Percentiles rank a stretch among this genome's conserved stretches.
phyloP scores from a whole-genome alignment of 495 filamentous ascomycete genomes.

The Penicillium angulare region DNA sequence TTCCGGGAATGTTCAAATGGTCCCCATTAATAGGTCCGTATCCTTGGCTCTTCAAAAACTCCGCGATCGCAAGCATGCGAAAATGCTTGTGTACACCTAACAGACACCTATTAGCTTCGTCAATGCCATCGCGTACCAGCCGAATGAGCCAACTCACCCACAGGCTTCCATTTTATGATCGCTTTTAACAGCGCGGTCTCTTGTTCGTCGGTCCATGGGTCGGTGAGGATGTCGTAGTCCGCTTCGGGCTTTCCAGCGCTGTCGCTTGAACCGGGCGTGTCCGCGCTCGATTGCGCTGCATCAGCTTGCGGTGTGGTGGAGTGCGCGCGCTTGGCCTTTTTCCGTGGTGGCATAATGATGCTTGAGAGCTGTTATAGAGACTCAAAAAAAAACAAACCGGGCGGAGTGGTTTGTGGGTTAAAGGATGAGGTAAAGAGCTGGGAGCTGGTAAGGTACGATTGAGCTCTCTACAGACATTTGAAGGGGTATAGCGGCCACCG shows the following conservation, averaged over 20 bases:
- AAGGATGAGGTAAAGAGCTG: background rate
- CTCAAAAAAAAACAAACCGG: background rate
- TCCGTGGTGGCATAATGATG: constrained; percentile 69
- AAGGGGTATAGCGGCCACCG: too few relatives aligned
- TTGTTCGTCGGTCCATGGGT: constrained; percentile 94
- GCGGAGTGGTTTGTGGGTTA: background rate
- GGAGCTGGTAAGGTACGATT: constrained; percentile 10
- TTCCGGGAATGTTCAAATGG: constrained; percentile 84
- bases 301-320: constrained; percentile 39
- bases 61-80: constrained; percentile 84
- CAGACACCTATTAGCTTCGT: too few relatives aligned
- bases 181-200: constrained; percentile 88
- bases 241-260: constrained; percentile 31
- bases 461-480: too few relatives aligned
- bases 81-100: constrained; percentile 99
- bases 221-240: constrained; percentile 52
- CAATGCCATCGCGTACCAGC: background rate
- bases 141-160: constrained; percentile 56
- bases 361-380: background rate
- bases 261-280: constrained; percentile 34
- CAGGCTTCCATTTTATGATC: constrained; percentile 89
- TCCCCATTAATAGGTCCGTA: constrained; percentile 63
- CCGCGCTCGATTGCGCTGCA: constrained; percentile 30
- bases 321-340: constrained; percentile 48
- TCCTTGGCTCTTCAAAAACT: constrained; percentile 83